Evolutionary conservation across 352 stramenopile species (phyloP).

Genomic region (Phytophthora pseudosyringae): DNA sequence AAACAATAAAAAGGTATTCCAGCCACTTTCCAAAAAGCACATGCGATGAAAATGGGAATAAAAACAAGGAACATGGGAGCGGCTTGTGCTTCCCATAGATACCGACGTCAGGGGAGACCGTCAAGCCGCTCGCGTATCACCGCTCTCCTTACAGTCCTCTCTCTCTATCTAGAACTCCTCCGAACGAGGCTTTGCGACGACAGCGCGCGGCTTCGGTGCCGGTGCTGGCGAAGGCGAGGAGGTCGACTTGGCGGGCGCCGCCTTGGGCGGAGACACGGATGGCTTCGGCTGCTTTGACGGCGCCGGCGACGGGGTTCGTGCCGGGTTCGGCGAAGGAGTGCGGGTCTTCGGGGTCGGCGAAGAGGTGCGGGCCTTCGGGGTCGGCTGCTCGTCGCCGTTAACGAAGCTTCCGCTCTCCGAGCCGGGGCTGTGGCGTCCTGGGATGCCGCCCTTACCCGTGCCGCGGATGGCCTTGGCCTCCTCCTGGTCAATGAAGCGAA

Average conservation of each 20-base stretch:
- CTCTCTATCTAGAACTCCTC: conserved; percentile 55
- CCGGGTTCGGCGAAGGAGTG: conserved; percentile 28
- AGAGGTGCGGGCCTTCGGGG: conserved; percentile 39
- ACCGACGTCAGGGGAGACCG: conserved; percentile 46
- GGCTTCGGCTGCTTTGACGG: conserved; percentile 16
- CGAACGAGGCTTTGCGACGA: conserved; percentile 36
- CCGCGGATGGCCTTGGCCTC: conserved; percentile 88
- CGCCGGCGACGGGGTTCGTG: conserved; percentile 30
- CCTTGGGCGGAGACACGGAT: conserved; percentile 20
- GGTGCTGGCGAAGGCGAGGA: conserved; percentile 27
- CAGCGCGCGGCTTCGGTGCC: conserved; percentile 31
- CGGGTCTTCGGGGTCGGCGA: conserved; percentile 42
- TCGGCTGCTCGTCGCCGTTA: conserved; percentile 44
- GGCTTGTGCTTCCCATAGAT: conserved; percentile 44
- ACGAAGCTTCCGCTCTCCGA: conserved; percentile 67
- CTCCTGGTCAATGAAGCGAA: conserved; percentile 90
- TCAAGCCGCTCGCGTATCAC: conserved; percentile 36
- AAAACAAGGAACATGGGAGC: conserved; percentile 37
- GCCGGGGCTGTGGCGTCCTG: conserved; percentile 51
- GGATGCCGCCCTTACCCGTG: conserved; percentile 69
- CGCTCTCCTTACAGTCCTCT: conserved; percentile 31
- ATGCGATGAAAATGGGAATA: conserved; percentile 37
- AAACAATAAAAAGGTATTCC: conserved; percentile 27
- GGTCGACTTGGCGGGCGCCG: conserved; percentile 21
- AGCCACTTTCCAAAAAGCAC: conserved; percentile 31